Evolutionary conservation across 306 rosid species (phyloP).

Genomic region (Ormosia emarginata): DNA sequence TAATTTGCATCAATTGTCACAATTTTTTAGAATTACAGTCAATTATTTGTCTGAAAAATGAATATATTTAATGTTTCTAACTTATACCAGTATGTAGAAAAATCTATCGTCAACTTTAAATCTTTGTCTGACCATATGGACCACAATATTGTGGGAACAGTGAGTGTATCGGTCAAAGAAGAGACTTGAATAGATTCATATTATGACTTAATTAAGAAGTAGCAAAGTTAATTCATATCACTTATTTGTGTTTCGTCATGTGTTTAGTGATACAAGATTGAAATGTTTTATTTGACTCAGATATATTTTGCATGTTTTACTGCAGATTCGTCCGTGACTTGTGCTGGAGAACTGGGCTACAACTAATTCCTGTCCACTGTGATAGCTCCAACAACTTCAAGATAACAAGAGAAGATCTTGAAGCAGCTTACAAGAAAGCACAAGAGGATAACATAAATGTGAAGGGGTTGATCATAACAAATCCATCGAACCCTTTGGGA

Average conservation of each 20-base stretch:
- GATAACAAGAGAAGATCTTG: constrained; percentile 64
- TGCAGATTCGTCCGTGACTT: constrained; percentile 75
- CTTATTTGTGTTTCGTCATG: neutral
- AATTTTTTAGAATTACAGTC: neutral
- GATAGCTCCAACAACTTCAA: constrained; percentile 64
- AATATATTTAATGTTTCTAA: neutral
- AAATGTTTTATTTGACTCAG: constrained; percentile 11
- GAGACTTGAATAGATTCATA: neutral
- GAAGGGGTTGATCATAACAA: constrained; percentile 76
- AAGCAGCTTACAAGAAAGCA: constrained; percentile 63
- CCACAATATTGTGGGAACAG: neutral
- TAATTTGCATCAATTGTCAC: neutral
- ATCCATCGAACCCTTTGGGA: constrained; percentile 91
- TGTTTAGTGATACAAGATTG: neutral
- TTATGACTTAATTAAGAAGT: neutral
- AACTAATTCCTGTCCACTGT: constrained; percentile 67
- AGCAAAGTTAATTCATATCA: neutral
- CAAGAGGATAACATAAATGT: constrained; percentile 45
- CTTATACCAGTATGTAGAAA: neutral
- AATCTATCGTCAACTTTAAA: constrained; percentile 22
- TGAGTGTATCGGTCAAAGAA: neutral
- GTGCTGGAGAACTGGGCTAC: constrained; percentile 71
- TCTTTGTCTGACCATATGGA: neutral
- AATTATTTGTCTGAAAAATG: neutral
- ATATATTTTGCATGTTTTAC: neutral